A percentile compares a stretch with the other conserved stretches of the same genome.
phyloP scores from a whole-genome alignment of 139 green algal species.

The Chlorella vulgaris region DNA sequence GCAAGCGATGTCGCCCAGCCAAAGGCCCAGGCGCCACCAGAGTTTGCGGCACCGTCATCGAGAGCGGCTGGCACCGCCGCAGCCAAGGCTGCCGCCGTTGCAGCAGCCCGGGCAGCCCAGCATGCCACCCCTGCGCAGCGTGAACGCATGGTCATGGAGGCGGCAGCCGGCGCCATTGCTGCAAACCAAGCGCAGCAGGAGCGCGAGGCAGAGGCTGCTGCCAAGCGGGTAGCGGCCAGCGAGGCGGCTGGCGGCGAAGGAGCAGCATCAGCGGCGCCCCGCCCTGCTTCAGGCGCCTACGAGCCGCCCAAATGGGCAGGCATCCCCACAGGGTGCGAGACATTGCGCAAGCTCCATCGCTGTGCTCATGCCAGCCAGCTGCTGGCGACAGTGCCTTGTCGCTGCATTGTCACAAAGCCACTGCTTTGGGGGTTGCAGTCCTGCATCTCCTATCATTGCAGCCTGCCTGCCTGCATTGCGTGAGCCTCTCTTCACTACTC shows the following conservation, averaged over 20 bases:
- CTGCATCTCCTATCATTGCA: neutral
- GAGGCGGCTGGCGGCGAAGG: neutral
- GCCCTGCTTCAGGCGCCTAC: slow-evolving; percentile 38
- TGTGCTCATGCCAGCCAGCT: too few relatives aligned
- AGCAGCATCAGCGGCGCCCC: neutral
- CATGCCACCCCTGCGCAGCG: slow-evolving; percentile 43
- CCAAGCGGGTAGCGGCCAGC: neutral
- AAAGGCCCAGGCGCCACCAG: slow-evolving; percentile 3
- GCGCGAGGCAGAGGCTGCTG: neutral
- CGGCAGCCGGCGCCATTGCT: slow-evolving; percentile 30
- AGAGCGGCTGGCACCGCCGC: neutral
- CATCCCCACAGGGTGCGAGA: slow-evolving; percentile 57
- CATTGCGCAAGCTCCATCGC: too few relatives aligned
- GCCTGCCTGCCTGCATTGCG: neutral
- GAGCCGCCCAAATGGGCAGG: slow-evolving; percentile 64
- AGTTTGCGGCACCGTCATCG: slow-evolving; percentile 15
- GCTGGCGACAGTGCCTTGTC: too few relatives aligned
- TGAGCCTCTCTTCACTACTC: neutral
- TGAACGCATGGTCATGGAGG: slow-evolving; percentile 45
- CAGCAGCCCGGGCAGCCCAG: slow-evolving; percentile 35
- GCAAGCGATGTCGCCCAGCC: neutral
- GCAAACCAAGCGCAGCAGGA: slow-evolving; percentile 19
- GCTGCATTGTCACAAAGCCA: too few relatives aligned
- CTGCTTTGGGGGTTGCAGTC: slow-evolving; percentile 5
- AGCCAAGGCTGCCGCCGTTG: slow-evolving; percentile 28